A percentile compares a stretch with the other conserved stretches of the same genome.
Conservation (phyloP, 371 early-diverging fungal genomes). For the Catenaria anguillulae region DNA sequence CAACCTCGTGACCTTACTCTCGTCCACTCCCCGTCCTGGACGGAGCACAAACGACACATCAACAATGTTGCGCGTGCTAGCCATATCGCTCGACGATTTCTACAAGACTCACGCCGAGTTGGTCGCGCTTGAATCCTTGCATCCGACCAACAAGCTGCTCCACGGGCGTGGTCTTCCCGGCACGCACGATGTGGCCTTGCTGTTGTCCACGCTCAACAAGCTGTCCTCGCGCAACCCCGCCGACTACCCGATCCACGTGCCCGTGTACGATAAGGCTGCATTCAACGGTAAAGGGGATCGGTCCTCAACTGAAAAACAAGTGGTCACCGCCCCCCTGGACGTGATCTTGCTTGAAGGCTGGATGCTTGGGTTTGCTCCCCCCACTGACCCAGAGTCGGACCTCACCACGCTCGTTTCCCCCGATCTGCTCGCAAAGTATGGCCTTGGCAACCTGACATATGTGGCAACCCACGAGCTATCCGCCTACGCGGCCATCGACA, state of each 20-base stretch:
- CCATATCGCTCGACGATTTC: constrained; percentile 76
- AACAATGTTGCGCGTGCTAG: constrained; percentile 37
- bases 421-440: neutral
- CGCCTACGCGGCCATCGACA: constrained; percentile 40
- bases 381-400: neutral
- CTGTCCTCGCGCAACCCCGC: constrained; percentile 21
- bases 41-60: too few relatives aligned
- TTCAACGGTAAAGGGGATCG: constrained; percentile 70
- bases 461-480: constrained; percentile 16
- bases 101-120: constrained; percentile 59
- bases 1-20: neutral
- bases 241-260: constrained; percentile 29
- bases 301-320: constrained; percentile 25
- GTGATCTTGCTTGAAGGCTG: constrained; percentile 88
- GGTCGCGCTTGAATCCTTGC: constrained; percentile 22
- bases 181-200: constrained; percentile 66
- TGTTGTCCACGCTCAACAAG: constrained; percentile 28
- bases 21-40: too few relatives aligned
- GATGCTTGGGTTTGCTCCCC: constrained; percentile 58
- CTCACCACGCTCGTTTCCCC: neutral
- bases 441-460: neutral
- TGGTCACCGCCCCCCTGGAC: constrained; percentile 39
- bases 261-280: constrained; percentile 64
- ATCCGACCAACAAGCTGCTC: constrained; percentile 50
- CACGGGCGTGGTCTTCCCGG: constrained; percentile 73